Evolutionary conservation across 2,329 filamentous ascomycete species (phyloP), one percentile per base, ranked within the genome.

Genomic region (Penicillium olsonii): DNA sequence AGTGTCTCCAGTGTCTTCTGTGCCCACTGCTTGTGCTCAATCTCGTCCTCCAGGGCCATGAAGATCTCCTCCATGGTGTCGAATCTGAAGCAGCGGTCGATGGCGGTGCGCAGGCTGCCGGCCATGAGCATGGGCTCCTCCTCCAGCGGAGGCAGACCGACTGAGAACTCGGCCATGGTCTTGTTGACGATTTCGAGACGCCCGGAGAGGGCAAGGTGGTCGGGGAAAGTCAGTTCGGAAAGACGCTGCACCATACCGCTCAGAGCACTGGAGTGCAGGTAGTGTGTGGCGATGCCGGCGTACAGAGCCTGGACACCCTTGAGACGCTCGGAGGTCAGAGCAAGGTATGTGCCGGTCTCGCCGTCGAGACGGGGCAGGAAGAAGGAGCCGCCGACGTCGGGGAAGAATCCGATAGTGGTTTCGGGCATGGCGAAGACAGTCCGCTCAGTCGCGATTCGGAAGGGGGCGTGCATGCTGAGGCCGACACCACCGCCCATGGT

Each of bases 401-500:
- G 94, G 80, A 99, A 99, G 79, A 97, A 96, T 33, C 94, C 94
- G 66, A 99, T 99, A 8, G 85, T 95, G 4, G 94, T 99, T 76
- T 99, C 94, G 24, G 94, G 94, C 94, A 99, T 99, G 61, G 95
- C 92, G 65, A 99, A 97, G 40, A 95, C 75, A 5, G 94, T 99
- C 67, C 87, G 87, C 75, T 99, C 94, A 2, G 94, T 99, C 31
- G 94, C 94, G 67, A 99, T 95, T 53, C 94, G 83, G 80, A 99
- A 92, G 3, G 94, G 95, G 2, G 94, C 92, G 73, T 99, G 95
- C 44, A 96, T 83, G 70, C 89, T 95, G 48, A 99, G 82, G 6
- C 94, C 94, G 45, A 97, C 94, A 59, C 94, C 94, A 48, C 94
- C 94, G 48, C 94, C 94, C 94, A 99, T 99, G 44, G 95, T 99